A percentile compares a stretch with the other conserved stretches of the same genome.
phyloP scores from a whole-genome alignment of 176 grass and related monocot species.

The Thinopyrum elongatum region DNA sequence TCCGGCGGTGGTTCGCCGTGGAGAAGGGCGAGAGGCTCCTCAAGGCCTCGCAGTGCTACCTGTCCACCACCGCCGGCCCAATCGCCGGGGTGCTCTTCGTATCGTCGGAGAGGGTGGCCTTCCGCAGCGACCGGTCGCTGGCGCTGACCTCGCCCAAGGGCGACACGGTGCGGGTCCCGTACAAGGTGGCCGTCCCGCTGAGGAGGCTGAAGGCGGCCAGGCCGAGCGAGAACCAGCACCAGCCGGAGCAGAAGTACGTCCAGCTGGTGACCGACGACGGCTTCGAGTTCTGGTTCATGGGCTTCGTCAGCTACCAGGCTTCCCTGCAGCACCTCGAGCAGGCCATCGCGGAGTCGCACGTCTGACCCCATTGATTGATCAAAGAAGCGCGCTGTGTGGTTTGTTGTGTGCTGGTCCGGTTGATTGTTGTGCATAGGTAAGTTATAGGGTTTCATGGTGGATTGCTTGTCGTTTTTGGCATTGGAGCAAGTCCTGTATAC shows the following conservation, averaged over 20 bases:
- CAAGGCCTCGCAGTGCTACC: conserved; percentile 75
- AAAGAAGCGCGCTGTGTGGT: neutral
- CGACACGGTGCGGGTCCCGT: conserved; percentile 48
- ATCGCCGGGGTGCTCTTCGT: conserved; percentile 79
- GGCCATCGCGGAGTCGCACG: conserved; percentile 42
- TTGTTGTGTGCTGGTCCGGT: neutral
- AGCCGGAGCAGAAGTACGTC: conserved; percentile 77
- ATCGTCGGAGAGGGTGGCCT: conserved; percentile 59
- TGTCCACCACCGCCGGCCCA: conserved; percentile 73
- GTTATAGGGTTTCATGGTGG: conserved; percentile 30
- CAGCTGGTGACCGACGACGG: conserved; percentile 71
- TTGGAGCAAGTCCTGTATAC: conserved; percentile 49
- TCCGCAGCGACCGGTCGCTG: conserved; percentile 65
- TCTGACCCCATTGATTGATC: conserved; percentile 11
- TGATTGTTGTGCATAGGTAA: conserved; percentile 30
- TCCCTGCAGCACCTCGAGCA: conserved; percentile 53
- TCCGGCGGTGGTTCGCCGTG: conserved; percentile 55
- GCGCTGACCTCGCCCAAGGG: conserved; percentile 40
- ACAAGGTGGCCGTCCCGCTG: conserved; percentile 77
- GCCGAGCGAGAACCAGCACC: conserved; percentile 54
- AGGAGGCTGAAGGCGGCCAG: conserved; percentile 46
- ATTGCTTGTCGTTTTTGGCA: conserved; percentile 56
- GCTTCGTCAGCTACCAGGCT: conserved; percentile 60
- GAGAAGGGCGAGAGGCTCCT: conserved; percentile 60
- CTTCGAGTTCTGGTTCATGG: conserved; percentile 98